These are phyloP conservation scores for Ricinus communis DNA, from an alignment of 345 rosid species.

Conservation along the genomic window DNA sequence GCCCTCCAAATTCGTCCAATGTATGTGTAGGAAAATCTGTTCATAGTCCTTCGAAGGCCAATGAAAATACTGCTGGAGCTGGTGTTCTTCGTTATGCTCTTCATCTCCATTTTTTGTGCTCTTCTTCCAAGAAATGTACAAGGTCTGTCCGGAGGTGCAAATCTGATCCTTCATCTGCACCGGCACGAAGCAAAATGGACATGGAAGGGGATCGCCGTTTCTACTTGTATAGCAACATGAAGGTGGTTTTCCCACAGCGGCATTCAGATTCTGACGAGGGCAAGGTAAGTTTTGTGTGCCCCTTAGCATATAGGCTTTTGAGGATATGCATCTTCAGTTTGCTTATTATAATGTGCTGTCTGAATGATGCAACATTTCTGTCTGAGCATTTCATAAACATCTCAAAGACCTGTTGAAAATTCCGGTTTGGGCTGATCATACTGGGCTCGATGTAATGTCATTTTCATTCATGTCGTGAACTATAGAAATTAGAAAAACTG, in stretches of 20 bases:
- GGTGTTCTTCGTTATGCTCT: slow-evolving; percentile 31
- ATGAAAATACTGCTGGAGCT: slow-evolving; percentile 12
- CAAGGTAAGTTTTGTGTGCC: slow-evolving; percentile 54
- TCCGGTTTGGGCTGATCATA: too few relatives aligned
- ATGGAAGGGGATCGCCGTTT: slow-evolving; percentile 57
- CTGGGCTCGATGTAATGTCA: too few relatives aligned
- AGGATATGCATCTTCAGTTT: slow-evolving; percentile 1
- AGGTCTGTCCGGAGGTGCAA: slow-evolving; percentile 27
- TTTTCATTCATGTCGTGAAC: not conserved
- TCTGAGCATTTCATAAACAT: too few relatives aligned
- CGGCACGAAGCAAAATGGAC: slow-evolving; percentile 11
- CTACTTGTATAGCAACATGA: slow-evolving; percentile 76
- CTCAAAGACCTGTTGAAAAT: too few relatives aligned
- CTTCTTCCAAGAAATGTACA: slow-evolving; percentile 13
- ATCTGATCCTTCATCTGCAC: slow-evolving; percentile 23
- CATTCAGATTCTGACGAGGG: slow-evolving; percentile 96
- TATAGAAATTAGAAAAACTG: not conserved
- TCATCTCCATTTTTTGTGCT: slow-evolving; percentile 27
- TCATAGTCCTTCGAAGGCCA: slow-evolving; percentile 21
- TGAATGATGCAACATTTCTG: not conserved
- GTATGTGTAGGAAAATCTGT: slow-evolving; percentile 4
- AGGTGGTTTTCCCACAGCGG: slow-evolving; percentile 90
- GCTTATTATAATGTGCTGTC: not conserved
- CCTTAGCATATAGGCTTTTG: not conserved
- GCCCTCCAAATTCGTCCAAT: slow-evolving; percentile 12